These are phyloP conservation scores for Prunus salicina DNA, from an alignment of 306 rosid genomes.

Conservation along the genomic window DNA sequence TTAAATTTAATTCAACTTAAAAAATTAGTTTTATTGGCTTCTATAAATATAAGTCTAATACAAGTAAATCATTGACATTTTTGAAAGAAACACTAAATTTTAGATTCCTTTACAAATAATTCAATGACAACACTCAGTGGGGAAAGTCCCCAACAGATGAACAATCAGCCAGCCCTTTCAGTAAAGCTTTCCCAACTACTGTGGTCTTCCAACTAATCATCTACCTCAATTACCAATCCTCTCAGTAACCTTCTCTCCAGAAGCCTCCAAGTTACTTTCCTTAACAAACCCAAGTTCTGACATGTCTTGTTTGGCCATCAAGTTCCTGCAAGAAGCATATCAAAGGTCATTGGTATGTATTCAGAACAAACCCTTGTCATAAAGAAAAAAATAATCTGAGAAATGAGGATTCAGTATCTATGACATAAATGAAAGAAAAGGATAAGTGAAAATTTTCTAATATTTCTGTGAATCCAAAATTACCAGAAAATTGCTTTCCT, in stretches of 20 bases:
- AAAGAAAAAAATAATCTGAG: neutral
- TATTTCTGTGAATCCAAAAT: neutral
- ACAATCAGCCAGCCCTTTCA: neutral
- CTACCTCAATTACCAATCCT: constrained; percentile 34
- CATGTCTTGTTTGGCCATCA: constrained; percentile 98
- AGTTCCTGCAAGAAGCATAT: constrained; percentile 62
- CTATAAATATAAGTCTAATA: neutral
- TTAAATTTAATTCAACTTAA: neutral
- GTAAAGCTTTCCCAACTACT: neutral
- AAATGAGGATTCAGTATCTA: constrained; percentile 4
- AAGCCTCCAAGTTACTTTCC: constrained; percentile 18
- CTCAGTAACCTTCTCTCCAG: constrained; percentile 22
- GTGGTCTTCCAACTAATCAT: neutral
- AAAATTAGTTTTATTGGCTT: neutral
- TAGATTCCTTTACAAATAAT: neutral
- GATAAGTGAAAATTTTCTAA: neutral
- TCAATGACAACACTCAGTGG: neutral
- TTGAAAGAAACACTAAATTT: neutral
- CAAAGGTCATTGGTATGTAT: neutral
- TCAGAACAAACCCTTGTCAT: neutral
- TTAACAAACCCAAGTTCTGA: constrained; percentile 79
- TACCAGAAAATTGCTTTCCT: neutral
- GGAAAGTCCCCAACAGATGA: neutral
- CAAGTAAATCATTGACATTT: neutral
- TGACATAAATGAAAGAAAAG: neutral